Percentiles rank a stretch among this genome's conserved stretches.
These are phyloP conservation scores for Boletus sensibilis DNA, from an alignment of 768 basidiomycete genomes.

Conservation along the genomic window DNA sequence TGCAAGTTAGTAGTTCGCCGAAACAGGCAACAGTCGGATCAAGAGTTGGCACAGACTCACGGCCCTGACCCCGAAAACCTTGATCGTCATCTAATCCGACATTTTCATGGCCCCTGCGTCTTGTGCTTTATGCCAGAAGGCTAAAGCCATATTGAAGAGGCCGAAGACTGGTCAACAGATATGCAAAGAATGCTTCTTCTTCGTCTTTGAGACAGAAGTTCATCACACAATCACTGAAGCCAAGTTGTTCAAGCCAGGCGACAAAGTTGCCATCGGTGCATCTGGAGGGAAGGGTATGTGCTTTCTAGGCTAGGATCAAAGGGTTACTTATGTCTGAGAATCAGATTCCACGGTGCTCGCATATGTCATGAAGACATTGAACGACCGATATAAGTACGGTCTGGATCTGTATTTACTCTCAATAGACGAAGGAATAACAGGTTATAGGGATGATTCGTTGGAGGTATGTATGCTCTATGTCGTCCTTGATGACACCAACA, in stretches of 20 bases:
- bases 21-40: constrained; percentile 8
- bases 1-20: neutral
- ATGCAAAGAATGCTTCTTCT: constrained; percentile 94
- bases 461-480: constrained; percentile 54
- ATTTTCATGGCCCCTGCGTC: constrained; percentile 69
- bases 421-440: constrained; percentile 98
- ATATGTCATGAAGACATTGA: constrained; percentile 93
- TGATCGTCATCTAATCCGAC: neutral
- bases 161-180: constrained; percentile 98
- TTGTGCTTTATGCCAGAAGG: constrained; percentile 73
- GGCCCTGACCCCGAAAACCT: neutral
- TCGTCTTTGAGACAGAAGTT: constrained; percentile 96
- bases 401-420: constrained; percentile 89
- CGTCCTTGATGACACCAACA: constrained; percentile 3
- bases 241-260: constrained; percentile 81
- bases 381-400: constrained; percentile 91
- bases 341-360: constrained; percentile 97
- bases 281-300: constrained; percentile 92
- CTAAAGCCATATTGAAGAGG: constrained; percentile 85
- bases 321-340: neutral
- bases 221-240: constrained; percentile 92
- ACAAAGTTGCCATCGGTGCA: constrained; percentile 95
- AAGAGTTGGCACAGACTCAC: too few species aligned
- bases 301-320: neutral
- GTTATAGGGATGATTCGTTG: constrained; percentile 95